phyloP scores from a whole-genome alignment of 176 grass and related monocot genomes.

The Bromus sterilis region DNA sequence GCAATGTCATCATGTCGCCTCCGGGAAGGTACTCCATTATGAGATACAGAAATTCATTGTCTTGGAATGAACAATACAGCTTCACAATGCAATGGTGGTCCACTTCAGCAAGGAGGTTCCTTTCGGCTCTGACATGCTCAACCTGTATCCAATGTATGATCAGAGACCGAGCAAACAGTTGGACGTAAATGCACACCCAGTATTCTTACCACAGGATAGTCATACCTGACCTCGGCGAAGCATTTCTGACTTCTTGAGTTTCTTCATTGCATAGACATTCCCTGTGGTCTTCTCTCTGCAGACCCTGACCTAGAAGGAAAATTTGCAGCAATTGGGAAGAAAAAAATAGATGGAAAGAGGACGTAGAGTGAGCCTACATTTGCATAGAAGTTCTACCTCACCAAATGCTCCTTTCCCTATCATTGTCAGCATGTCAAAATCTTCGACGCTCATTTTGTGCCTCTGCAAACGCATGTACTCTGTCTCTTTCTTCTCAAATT shows the following conservation, averaged over 20 bases:
- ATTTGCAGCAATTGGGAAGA: background rate
- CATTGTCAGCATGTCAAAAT: conserved; percentile 93
- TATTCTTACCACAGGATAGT: conserved; percentile 6
- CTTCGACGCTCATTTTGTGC: conserved; percentile 96
- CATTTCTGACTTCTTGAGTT: conserved; percentile 97
- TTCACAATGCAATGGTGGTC: conserved; percentile 96
- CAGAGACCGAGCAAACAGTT: background rate
- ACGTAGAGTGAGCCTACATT: background rate
- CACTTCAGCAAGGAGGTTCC: conserved; percentile 97
- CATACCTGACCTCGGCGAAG: conserved; percentile 90
- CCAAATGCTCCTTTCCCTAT: conserved; percentile 99
- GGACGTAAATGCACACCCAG: background rate
- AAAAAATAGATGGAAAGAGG: background rate
- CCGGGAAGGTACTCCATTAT: conserved; percentile 99
- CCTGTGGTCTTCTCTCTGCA: conserved; percentile 83
- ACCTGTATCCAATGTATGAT: conserved; percentile 39
- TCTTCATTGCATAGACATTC: conserved; percentile 98
- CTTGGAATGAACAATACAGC: conserved; percentile 94
- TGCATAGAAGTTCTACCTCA: conserved; percentile 56
- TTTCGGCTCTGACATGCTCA: conserved; percentile 99
- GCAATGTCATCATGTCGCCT: conserved; percentile 95
- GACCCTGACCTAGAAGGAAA: conserved; percentile 74
- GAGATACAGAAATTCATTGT: conserved; percentile 83
- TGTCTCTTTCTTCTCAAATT: conserved; percentile 96
- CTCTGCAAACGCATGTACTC: conserved; percentile 96